A percentile compares a stretch with the other conserved stretches of the same genome.
Conservation (phyloP, 164 flowering plant species). For the Vitis vinifera region DNA sequence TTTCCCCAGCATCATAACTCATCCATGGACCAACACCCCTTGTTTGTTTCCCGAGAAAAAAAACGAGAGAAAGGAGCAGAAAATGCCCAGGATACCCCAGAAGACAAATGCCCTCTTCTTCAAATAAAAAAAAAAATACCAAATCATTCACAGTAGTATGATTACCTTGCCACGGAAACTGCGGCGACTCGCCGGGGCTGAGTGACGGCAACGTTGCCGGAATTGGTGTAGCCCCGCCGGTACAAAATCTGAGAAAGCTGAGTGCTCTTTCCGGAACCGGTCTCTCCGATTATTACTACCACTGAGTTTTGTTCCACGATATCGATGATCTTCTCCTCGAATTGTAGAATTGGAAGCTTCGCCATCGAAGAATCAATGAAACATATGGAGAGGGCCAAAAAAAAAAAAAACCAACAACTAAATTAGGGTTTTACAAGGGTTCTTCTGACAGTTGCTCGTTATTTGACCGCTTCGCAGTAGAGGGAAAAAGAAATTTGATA, state of each 20-base stretch:
- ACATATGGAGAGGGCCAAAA: no score
- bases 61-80: no score
- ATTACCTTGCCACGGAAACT: conserved; percentile 81
- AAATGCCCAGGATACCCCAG: no score
- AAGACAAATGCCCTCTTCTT: no score
- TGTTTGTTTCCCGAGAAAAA: no score
- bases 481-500: no score
- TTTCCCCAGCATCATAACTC: no score
- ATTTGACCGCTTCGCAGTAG: no score
- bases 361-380: conserved; percentile 28
- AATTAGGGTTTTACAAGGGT: not conserved
- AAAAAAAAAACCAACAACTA: not conserved
- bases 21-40: no score
- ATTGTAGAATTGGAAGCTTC: conserved; percentile 76
- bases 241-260: conserved; percentile 93
- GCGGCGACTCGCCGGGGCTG: conserved; percentile 99
- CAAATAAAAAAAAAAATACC: not conserved
- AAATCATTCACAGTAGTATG: not conserved
- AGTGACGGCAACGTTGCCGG: conserved; percentile 69
- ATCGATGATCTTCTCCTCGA: conserved; percentile 79
- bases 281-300: conserved; percentile 88
- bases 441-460: not conserved
- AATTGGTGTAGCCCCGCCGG: conserved; percentile 66
- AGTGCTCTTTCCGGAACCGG: conserved; percentile 99
- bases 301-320: conserved; percentile 70